Evolutionary conservation across 2,329 filamentous ascomycete genomes (phyloP), one percentile per base, ranked within the genome.

Genomic region (Phyllosticta citrichinensis): DNA sequence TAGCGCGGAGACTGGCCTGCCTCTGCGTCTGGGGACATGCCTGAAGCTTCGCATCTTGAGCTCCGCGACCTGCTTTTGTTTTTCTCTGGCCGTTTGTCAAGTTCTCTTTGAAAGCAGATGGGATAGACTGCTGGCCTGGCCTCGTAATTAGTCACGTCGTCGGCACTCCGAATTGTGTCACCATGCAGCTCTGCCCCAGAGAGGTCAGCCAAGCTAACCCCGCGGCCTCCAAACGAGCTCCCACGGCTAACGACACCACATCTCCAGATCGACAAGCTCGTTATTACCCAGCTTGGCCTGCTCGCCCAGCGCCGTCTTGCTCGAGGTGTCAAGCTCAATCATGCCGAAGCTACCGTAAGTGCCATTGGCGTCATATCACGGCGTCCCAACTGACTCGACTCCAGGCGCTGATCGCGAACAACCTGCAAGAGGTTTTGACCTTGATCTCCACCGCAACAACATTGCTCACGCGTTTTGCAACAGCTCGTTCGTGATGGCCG

Each of bases 401-500:
- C 72, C 66, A 88, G 86, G 88, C 87, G 27, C 82, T 92, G 66
- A 95, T 97, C 69, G 87, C 92, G 64, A 91, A 84, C 71, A 92
- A 92, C 73, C 82, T 97, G 56, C 93, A 97, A 75, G 93, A 97
- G 75, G 85, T 87, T 75, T 61, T 66, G 68, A 51, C 14, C 52
- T 33, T 17, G 4, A 11, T 14, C 24, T 20, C 53, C 17, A 5
- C 33, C 10, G 4, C 33, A 5, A 40, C 33, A 40, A 14, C 2
- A 52, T 56, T 55, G 59, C 56, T 55, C 20, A 50, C 40, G 10
- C 58, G 51, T 47, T 30, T 5, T 58, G 55, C 54, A 59, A 66
- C 67, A 87, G 82, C 87, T 97, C 68, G 95, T 97, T 73, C 92
- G 93, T 73, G 93, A 97, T 93, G 93, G 93, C 71, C 86, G 88